phyloP scores from a whole-genome alignment of 495 filamentous ascomycete species.

The Aspergillus baeticus region DNA sequence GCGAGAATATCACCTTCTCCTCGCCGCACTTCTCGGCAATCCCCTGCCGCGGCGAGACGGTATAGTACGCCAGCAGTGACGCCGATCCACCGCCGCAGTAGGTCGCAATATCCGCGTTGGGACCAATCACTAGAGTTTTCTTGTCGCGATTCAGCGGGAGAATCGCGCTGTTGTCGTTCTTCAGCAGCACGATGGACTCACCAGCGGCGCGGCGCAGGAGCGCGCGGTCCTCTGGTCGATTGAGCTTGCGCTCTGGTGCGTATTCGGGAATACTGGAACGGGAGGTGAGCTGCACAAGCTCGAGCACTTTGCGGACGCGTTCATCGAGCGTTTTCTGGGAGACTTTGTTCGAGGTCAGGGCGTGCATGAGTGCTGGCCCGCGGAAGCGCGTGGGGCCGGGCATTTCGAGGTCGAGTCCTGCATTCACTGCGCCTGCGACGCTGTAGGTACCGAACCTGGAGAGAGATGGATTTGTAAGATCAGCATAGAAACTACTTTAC shows the following conservation, averaged over 20 bases:
- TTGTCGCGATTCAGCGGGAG: conserved; percentile 52
- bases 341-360: background rate
- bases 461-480: no score
- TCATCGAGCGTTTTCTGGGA: conserved; percentile 24
- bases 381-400: conserved; percentile 57
- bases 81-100: conserved; percentile 70
- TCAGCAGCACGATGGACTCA: conserved; percentile 65
- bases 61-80: no score
- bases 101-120: conserved; percentile 59
- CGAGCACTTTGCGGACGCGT: background rate
- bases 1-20: conserved; percentile 27
- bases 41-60: no score
- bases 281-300: conserved; percentile 30
- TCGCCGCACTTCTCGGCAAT: no score
- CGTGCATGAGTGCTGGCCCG: background rate
- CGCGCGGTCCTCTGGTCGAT: conserved; percentile 53
- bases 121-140: conserved; percentile 66
- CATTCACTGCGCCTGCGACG: conserved; percentile 42
- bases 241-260: conserved; percentile 50
- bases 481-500: no score
- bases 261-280: conserved; percentile 19
- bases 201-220: conserved; percentile 55
- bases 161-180: conserved; percentile 58
- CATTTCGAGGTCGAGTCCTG: conserved; percentile 66
- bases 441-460: conserved; percentile 47